Evolutionary conservation across 2,329 filamentous ascomycete species (phyloP), one percentile per base, ranked within the genome.

Genomic region (Aspergillus cejpii): DNA sequence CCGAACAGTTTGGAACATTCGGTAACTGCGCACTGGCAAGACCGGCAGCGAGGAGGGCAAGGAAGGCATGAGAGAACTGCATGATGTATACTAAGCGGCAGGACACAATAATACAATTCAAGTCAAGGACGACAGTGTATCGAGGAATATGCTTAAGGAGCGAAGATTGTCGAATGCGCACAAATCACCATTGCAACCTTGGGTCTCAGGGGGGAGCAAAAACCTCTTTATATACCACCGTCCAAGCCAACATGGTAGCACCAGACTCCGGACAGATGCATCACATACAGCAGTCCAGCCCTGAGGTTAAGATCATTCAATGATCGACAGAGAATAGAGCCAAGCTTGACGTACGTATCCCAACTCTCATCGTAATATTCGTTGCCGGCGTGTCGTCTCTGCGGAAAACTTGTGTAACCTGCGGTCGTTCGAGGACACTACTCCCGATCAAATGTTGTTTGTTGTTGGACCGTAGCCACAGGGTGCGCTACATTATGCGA

Each of bases 41-140:
- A 20, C 21, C 19, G 6, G 33, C 24, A 21, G 69, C 57, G 53
- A 69, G 63, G 46, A 74, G 51, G 45, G 67, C 55, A 56, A 69
- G 44, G 24, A 63, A 33, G 38, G 55, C 47, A 47, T 51, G 48
- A 14, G 54, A 57, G 54, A 66, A 60, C 45, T 65, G 57, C 65
- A 68, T 68, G 40, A 56, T 65, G 51, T 50, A 34, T 17, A 43
- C 39, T 41, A 17, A 34, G 15, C 11, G 17, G 10, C 11, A 10
- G 3, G 17, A 19, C 5, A 4, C 15, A 17, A 19, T 17, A 11
- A n/a, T 6, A 19, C 11, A 19, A 20, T 19, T 6, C 14, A 20
- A 34, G 15, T 19, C 31, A 34, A 15, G 17, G 17, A 11, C 10
- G 31, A 34, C 31, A 34, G 31, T 34, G 17, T 20, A 12, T 17